Base-by-base conservation (phyloP, 495 filamentous ascomycete genomes). In the Trichoderma orchidacearum region DNA sequence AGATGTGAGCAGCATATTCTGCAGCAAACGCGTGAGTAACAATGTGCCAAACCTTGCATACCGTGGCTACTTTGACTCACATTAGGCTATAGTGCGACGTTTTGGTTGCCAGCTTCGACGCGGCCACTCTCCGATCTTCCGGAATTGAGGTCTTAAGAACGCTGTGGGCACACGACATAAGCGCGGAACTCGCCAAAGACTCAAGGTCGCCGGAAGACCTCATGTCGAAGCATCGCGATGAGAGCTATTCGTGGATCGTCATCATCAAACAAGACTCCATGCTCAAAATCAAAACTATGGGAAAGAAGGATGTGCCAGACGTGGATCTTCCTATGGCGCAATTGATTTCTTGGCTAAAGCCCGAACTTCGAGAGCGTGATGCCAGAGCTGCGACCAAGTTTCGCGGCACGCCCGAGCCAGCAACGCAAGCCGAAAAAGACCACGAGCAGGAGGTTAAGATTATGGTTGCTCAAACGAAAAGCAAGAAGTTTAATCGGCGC, bases 401-500 rank as follows among this genome's bases (percentile, higher is more conserved):
- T 57, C 62, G 11, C 64, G 64, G 30, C 21, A n/a, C 27, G 4
- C 63, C 62, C 34, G 59, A 62, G 27, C 45, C 61, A 3, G 51
- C 56, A 15, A 41, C 58, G 7, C 48, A 62, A 32, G 54, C 64
- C 55, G 61, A 62, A 53, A 61, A 66, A 30, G 82, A 83, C 29
- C 74, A 73, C 25, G 75, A 80, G 50, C 84, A 84, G 62, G 83
- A 91, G 58, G 92, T 98, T 28, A 84, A 89, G 50, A 85, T 97
- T 28, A 78, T 97, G 1, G 72, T 87, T 1, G 80, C 86, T 0
- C 83, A 86, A 53, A 89, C 88, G 29, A 84, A 86, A 62, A 86
- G 82, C 65, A 96, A 96, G 69, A 98, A 96, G 72, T 84, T 84
- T 36, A 96, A 94, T 66, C 83, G 92, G 30, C 80, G 80, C 55